Evolutionary conservation across 83 land plant genomes (phyloP), one percentile per base, ranked within the genome.

Genomic region (Thuja plicata): DNA sequence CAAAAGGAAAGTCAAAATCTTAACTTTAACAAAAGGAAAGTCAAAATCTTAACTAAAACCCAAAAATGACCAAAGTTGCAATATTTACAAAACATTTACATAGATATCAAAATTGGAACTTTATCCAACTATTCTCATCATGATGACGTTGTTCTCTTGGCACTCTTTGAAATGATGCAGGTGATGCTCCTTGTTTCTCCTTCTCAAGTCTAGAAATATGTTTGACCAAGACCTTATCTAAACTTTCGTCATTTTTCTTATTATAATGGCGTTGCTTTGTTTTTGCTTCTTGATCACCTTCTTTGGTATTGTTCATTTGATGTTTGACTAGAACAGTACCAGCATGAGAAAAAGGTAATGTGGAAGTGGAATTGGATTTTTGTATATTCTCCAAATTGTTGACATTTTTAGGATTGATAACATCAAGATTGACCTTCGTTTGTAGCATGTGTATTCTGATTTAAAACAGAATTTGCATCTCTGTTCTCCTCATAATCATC

Each of bases 291-390:
- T 16, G 30, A 30, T 16, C 50, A 17, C 8, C 79, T 19, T 88
- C 88, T 10, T n/a, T 40, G 16, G 38, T 40, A 80, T 8, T 80
- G n/a, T 55, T 57, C 66, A 91, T 92, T 21, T 89, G 77, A 52
- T 92, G 88, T 89, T 91, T 90, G 27, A 90, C 88, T 2, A 85
- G 87, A 46, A 90, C 45, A 21, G 86, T 79, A 45, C 55, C 88
- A 45, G n/a, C 30, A n/a, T 81, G 19, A 78, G 21, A 5, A 37
- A 35, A 17, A 77, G 81, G 19, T 77, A 19, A 35, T 83, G 30
- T 48, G 30, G 38, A 85, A 85, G 38, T 32, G 17, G 54, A 32
- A 41, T 41, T 80, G 19, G 27, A 21, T 5, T 41, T 41, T 80
- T 80, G 1, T 8, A 41, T 80, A 3, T 41, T 80, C 24, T 24